These are phyloP conservation scores for Fusarium sp. DNA, from an alignment of 2,329 filamentous ascomycete genomes.

Conservation along the genomic window DNA sequence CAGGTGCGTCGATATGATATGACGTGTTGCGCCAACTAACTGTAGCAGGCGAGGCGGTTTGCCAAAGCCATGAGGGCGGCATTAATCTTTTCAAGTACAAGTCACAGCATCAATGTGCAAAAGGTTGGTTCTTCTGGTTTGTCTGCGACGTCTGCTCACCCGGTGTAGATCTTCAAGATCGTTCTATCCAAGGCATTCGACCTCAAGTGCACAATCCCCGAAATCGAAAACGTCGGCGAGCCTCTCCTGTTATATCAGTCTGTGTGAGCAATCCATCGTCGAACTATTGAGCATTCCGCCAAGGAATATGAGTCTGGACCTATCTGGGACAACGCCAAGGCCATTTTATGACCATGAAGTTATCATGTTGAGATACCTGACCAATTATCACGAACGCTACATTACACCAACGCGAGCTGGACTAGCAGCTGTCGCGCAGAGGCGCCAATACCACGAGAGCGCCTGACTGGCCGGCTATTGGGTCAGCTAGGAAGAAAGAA, in stretches of 20 bases:
- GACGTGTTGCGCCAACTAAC: conserved; percentile 21
- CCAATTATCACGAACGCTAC: conserved; percentile 39
- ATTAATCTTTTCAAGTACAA: conserved; percentile 98
- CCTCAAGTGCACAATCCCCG: conserved; percentile 97
- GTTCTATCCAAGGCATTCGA: conserved; percentile 99
- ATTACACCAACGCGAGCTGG: conserved; percentile 23
- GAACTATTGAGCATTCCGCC: background rate
- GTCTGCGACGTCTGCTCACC: conserved; percentile 18
- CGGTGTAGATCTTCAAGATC: conserved; percentile 94
- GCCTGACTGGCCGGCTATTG: conserved; percentile 29
- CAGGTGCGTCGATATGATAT: conserved; percentile 72
- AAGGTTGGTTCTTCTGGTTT: conserved; percentile 72
- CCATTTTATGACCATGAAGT: conserved; percentile 37
- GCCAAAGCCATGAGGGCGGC: conserved; percentile 98
- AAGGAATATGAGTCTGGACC: conserved; percentile 7
- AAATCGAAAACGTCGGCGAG: conserved; percentile 98
- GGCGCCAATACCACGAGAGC: conserved; percentile 8
- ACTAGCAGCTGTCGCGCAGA: conserved; percentile 27
- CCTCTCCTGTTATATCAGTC: conserved; percentile 92
- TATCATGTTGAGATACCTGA: conserved; percentile 43
- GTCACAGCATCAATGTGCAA: conserved; percentile 99
- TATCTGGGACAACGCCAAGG: conserved; percentile 21
- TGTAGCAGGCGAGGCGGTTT: conserved; percentile 87
- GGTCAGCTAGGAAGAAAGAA: conserved; percentile 39
- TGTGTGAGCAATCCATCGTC: conserved; percentile 49